Evolutionary conservation across 345 rosid species (phyloP), one percentile per base, ranked within the genome.

Genomic region (Schrenkiella parvula): DNA sequence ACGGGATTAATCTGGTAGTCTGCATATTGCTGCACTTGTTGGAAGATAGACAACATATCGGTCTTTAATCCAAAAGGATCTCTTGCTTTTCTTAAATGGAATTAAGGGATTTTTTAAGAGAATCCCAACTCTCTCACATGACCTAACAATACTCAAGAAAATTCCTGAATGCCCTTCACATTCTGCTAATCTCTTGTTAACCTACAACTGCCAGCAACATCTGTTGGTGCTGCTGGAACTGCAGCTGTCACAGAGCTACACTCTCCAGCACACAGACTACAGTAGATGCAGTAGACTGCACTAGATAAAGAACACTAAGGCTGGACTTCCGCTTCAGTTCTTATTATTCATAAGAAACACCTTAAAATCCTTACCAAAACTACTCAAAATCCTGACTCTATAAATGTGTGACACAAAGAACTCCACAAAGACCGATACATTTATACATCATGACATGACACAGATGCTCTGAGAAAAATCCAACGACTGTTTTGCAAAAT

Each of bases 301-400:
- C n/a, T 50, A 23, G n/a, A 11, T 2, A 35, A n/a, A 46, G 17
- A 64, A 52, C 21, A 32, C 28, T 42, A 72, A 42, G 39, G 46
- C 15, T 64, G 31, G 15, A 2, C 37, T 62, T 41, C 32, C 28
- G 41, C 35, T 19, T 39, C 14, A 62, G 25, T 31, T 41, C 44
- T n/a, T 62, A 11, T 8, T 12, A 3, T 72, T 11, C 22, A 43
- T 54, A 43, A 42, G 17, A 29, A 64, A 64, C 15, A 22, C 46
- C 38, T 42, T 38, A 7, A 31, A 14, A 7, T 34, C 31, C 57
- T 64, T 4, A 13, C 8, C 14, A 22, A 70, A 15, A 51, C 76
- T 66, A 65, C 58, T 50, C 52, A 28, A 43, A 58, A 44, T 38
- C 67, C 2, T 58, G 7, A 19, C 35, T 73, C 26, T 22, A 72